Evolutionary conservation across 352 stramenopile species (phyloP), one percentile per base, ranked within the genome.

Genomic region (Thraustotheca clavata): DNA sequence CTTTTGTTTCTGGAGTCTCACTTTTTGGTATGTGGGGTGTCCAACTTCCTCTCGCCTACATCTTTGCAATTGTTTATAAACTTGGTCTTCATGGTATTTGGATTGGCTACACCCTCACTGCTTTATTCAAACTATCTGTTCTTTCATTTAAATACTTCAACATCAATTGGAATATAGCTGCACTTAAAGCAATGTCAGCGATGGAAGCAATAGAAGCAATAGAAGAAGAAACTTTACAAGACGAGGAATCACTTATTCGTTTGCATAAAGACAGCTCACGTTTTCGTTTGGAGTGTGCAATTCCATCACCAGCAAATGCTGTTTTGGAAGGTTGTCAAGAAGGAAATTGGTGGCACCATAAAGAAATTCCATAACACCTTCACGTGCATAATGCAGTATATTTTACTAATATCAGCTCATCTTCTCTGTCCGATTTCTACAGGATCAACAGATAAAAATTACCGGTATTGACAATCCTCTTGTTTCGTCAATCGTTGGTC

Each of bases 31-130:
- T 78, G 50, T 90, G 81, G 81, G 62, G 72, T 49, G 71, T 90
- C 62, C 83, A 88, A 32, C 63, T 90, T 2, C 79, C 81, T 2
- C 69, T 86, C 34, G 77, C 79, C 18, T 88, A 88, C 61, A 46
- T 80, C 8, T 69, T 73, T 22, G 74, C 71, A 72, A 67, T 22
- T 59, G 59, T 35, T 16, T 34, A 86, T 31, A 74, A 74, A 26
- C 79, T 77, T 38, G 79, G 79, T 5, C 87, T 90, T 39, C 70
- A 73, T 3, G 81, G 74, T 22, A 73, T 90, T 33, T 90, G 80
- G 79, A 36, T 74, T 39, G 79, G 79, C 18, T 74, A 87, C 33
- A 47, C 86, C n/a, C 67, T 63, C 29, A 87, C 88, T 77, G 79
- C 88, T 49, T 47, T 82, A 16, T 82, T 87, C 60, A 90, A 88